Conservation (phyloP, 148 eudicot genomes). For the Selenicereus undatus region DNA sequence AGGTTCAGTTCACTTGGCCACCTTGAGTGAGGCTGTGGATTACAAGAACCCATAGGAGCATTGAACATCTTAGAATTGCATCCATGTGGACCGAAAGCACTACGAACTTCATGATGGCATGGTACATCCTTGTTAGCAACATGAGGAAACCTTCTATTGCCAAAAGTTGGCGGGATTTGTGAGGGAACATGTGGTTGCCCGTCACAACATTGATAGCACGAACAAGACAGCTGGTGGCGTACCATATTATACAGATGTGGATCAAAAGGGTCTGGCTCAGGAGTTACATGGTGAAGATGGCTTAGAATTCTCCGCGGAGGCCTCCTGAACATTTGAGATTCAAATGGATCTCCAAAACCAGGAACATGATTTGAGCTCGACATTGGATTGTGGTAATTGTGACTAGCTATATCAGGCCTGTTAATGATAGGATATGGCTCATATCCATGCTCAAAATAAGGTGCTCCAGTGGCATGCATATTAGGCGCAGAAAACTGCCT, state of each 20-base stretch:
- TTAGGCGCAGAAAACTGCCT: slow-evolving; percentile 38
- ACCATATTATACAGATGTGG: slow-evolving; percentile 37
- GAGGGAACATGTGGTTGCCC: slow-evolving; percentile 34
- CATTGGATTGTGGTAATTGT: slow-evolving; percentile 36
- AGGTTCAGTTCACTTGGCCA: slow-evolving; percentile 48
- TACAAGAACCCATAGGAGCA: slow-evolving; percentile 36
- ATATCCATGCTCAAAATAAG: slow-evolving; percentile 43
- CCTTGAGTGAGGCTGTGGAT: slow-evolving; percentile 40
- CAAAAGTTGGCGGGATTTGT: slow-evolving; percentile 34
- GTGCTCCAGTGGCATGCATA: slow-evolving; percentile 28
- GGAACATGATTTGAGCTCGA: slow-evolving; percentile 36
- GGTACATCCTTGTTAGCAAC: slow-evolving; percentile 30
- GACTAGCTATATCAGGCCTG: slow-evolving; percentile 33
- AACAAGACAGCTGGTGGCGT: slow-evolving; percentile 54
- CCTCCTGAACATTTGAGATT: slow-evolving; percentile 48
- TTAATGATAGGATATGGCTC: slow-evolving; percentile 38
- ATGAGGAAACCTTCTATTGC: slow-evolving; percentile 42
- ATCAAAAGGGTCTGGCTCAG: slow-evolving; percentile 43
- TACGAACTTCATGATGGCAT: slow-evolving; percentile 29
- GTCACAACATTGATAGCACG: slow-evolving; percentile 63
- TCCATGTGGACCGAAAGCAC: slow-evolving; percentile 6
- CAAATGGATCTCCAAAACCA: slow-evolving; percentile 44
- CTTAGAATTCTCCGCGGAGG: slow-evolving; percentile 35
- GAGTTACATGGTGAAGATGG: slow-evolving; percentile 41
- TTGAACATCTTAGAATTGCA: slow-evolving; percentile 32